Evolutionary conservation across 306 rosid genomes (phyloP), one percentile per base, ranked within the genome.

Genomic region (Trifolium subterraneum): DNA sequence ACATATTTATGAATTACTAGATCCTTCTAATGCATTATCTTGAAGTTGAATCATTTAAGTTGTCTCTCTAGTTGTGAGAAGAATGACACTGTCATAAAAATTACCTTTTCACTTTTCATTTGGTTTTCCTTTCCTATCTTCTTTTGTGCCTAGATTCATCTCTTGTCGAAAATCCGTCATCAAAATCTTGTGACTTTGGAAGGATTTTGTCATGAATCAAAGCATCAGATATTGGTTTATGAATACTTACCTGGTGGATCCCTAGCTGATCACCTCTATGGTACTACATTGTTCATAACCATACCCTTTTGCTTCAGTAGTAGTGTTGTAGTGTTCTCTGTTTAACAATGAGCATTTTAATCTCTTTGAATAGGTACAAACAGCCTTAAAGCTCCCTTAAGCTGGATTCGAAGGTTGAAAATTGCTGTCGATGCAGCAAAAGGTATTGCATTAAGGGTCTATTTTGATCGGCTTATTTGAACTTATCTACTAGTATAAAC

Each of bases 231-330:
- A 79, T 86, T 93, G 56, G 96, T 93, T 66, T 93, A 93, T 66
- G 98, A 93, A 86, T 91, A 88, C 76, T 89, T 93, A 63, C 91
- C 93, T 25, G 90, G 91, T n/a, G 98, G 98, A 89, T 89, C 98
- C 47, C 77, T 93, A 80, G 90, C 86, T 67, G 91, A 89, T 68
- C 89, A 87, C 71, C 96, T 93, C 62, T 93, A 93, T 73, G 97
- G 98, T 91, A 88, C 51, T 77, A 66, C 50, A 23, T 70, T 72
- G 50, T 11, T 44, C 0, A 44, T 42, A 42, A 42, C 19, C 23
- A 64, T 41, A 31, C 23, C 2, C 13, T 52, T 74, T 50, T 76
- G 36, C 2, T 65, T 73, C 72, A 74, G 9, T 25, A 60, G 13
- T 19, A 50, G 68, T 36, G 31, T 42, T 68, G 13, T 19, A 50